Percentiles rank a stretch among this genome's conserved stretches.
Evolutionary conservation across 768 basidiomycete genomes (phyloP).

Genomic region (Favolaschia claudopus): DNA sequence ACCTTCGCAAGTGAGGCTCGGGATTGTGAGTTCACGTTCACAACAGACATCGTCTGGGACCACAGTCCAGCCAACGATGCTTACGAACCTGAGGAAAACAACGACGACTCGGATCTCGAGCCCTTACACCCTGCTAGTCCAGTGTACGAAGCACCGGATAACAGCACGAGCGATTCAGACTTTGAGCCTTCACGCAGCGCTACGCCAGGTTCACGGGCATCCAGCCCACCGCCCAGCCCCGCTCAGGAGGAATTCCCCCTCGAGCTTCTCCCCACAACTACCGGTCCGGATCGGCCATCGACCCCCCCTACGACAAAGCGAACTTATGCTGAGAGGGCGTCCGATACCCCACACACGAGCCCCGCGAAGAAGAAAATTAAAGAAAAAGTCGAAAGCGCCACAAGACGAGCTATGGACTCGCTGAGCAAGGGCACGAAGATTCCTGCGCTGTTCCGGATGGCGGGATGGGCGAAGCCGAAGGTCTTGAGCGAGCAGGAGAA

Average conservation of each 20-base stretch:
- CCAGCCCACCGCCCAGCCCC: not conserved
- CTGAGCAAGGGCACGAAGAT: constrained; percentile 2
- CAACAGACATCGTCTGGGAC: no score
- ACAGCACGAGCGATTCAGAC: no score
- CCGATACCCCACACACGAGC: constrained; percentile 5
- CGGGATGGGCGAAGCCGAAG: constrained; percentile 13
- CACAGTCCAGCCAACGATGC: no score
- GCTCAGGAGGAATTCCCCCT: not conserved
- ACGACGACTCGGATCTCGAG: no score
- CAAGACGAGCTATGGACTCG: not conserved
- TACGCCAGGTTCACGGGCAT: no score
- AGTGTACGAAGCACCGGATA: no score
- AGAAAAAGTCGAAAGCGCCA: constrained; percentile 8
- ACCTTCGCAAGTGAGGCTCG: no score
- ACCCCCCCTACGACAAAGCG: constrained; percentile 7
- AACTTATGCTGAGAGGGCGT: not conserved
- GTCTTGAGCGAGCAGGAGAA: constrained; percentile 11
- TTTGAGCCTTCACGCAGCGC: no score
- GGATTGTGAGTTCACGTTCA: no score
- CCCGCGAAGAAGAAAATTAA: constrained; percentile 12
- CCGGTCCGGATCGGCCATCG: not conserved
- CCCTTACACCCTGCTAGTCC: no score
- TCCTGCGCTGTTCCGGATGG: constrained; percentile 1
- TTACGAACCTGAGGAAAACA: no score
- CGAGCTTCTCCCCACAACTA: not conserved